These are phyloP conservation scores for Arthrinium phaeospermum DNA, from an alignment of 2,329 filamentous ascomycete genomes.

Conservation along the genomic window DNA sequence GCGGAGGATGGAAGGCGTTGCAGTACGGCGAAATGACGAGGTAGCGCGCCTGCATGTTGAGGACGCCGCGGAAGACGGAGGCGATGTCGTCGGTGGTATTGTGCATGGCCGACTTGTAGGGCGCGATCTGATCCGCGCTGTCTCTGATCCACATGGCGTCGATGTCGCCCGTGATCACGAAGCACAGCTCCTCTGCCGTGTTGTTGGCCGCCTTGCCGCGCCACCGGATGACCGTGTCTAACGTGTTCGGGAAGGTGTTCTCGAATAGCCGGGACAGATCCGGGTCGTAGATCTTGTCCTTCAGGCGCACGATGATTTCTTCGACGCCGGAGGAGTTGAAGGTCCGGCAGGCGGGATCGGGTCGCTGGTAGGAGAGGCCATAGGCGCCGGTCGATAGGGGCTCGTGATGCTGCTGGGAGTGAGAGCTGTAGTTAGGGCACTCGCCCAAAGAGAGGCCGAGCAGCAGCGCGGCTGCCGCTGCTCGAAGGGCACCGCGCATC, in stretches of 20 bases:
- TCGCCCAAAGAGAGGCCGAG: background rate
- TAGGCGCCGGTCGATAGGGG: conserved; percentile 81
- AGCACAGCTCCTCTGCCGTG: conserved; percentile 66
- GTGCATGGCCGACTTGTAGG: conserved; percentile 70
- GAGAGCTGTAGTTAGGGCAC: conserved; percentile 71
- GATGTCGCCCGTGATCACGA: conserved; percentile 53
- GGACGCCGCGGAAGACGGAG: conserved; percentile 73
- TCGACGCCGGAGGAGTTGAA: conserved; percentile 82
- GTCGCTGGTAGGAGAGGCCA: conserved; percentile 80
- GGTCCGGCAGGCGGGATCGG: conserved; percentile 76
- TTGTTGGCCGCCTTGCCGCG: conserved; percentile 63
- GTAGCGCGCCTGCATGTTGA: conserved; percentile 79
- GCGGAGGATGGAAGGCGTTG: conserved; percentile 91
- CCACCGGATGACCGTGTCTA: conserved; percentile 77
- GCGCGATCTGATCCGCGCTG: conserved; percentile 80
- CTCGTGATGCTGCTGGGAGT: conserved; percentile 63
- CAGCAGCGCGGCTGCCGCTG: conserved; percentile 6
- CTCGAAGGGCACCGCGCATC: background rate
- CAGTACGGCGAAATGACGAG: conserved; percentile 78
- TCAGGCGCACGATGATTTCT: conserved; percentile 73
- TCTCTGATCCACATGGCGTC: conserved; percentile 65
- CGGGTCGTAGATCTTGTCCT: conserved; percentile 73
- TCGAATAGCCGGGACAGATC: conserved; percentile 74
- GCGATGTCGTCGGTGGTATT: conserved; percentile 64
- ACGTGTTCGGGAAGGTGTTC: conserved; percentile 76